phyloP scores from a whole-genome alignment of 2,329 filamentous ascomycete species.

The Aspergillus glaucus region DNA sequence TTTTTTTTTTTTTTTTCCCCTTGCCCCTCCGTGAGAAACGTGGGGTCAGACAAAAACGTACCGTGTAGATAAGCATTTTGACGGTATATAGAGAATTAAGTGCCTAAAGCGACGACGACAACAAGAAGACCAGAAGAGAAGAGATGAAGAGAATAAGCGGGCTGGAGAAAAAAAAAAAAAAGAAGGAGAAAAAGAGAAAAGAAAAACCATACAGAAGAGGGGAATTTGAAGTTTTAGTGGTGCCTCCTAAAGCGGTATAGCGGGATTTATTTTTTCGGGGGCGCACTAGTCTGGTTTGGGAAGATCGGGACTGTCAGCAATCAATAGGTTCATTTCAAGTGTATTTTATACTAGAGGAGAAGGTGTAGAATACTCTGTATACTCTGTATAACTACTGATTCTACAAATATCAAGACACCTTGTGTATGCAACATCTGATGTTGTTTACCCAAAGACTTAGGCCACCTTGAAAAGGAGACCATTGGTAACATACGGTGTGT shows the following conservation, averaged over 20 bases:
- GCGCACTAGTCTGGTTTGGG: background rate
- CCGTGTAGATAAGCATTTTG: conserved; percentile 71
- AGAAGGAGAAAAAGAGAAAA: conserved; percentile 23
- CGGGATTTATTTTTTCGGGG: background rate
- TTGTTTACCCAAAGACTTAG: background rate
- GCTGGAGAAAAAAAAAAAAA: conserved; percentile 15
- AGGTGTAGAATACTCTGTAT: no score
- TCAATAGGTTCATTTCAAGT: no score
- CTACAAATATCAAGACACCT: no score
- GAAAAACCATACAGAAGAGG: conserved; percentile 11
- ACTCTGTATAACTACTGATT: no score
- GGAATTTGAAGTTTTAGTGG: conserved; percentile 25
- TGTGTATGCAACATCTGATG: background rate
- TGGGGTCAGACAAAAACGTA: conserved; percentile 26
- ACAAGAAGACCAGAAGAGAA: conserved; percentile 17
- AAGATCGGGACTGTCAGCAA: background rate
- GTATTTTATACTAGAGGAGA: no score
- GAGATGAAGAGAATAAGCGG: background rate
- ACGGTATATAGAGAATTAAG: conserved; percentile 23
- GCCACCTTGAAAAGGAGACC: background rate
- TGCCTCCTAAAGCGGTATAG: background rate
- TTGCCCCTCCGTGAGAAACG: background rate
- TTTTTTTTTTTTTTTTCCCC: background rate
- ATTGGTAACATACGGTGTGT: background rate
- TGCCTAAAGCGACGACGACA: conserved; percentile 1